Base-by-base conservation (phyloP, 306 rosid species). In the Rubus idaeus region DNA sequence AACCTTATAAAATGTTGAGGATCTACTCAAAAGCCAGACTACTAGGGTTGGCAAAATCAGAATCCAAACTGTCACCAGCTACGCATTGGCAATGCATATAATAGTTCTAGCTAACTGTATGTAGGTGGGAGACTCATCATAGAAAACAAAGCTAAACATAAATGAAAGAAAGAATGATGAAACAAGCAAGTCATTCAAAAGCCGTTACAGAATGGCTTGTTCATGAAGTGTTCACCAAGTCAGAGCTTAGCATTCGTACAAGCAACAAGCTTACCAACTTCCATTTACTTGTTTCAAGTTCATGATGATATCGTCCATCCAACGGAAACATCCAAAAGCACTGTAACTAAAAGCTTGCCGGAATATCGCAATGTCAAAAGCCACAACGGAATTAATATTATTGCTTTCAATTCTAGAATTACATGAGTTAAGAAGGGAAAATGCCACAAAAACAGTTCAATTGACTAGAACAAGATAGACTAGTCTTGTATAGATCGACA, bases 41-140 rank as follows among this genome's bases (percentile, higher is more conserved):
- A 6, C 8, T 8, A 47, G 44, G 11, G 77, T 45, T 44, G 77
- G 44, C 77, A 26, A 20, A 26, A 74, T 23, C 1, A 10, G 49
- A 74, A 21, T 69, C 42, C 75, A 18, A 26, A 26, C 61, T 18
- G 70, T 77, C 23, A 61, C 73, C 73, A 78, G 77, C 77, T 51
- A 9, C 66, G 67, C 72, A 16, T 39, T 64, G 46, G 68, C 42
- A 30, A 61, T 16, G 47, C 47, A 39, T 23, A 23, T 39, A 1
- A 63, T 8, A 8, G 49, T 10, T 40, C 10, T 17, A 40, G 46
- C 47, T 35, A 62, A 14, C 68, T 13, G 20, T 62, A 62, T 13
- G 20, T 62, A 62, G 45, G 68, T 30, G 20, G 68, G 44, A 14
- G 68, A 41, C 70, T 65, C 70, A 18, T 65, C 70, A 39, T 70